phyloP scores from a whole-genome alignment of 257 asterid species.

The Solanum bukasovii region DNA sequence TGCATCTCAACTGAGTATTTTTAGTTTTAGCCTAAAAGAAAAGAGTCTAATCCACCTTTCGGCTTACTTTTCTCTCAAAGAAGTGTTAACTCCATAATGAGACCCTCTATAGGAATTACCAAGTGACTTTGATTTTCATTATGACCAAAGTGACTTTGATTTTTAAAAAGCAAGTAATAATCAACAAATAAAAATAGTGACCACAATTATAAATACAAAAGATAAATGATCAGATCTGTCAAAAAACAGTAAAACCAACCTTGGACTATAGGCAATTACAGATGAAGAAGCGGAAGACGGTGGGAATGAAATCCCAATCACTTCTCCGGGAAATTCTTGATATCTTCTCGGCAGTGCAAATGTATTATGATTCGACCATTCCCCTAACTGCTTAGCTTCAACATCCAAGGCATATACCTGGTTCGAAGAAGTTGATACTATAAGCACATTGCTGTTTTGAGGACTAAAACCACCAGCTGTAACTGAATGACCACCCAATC shows the following conservation, averaged over 20 bases:
- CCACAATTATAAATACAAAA: neutral
- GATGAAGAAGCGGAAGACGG: conserved; percentile 69
- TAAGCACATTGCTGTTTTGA: conserved; percentile 56
- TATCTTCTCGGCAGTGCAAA: conserved; percentile 74
- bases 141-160: neutral
- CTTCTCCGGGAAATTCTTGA: conserved; percentile 99
- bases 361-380: conserved; percentile 77
- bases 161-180: neutral
- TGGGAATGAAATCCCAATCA: conserved; percentile 81
- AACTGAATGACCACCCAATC: conserved; percentile 90
- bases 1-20: neutral
- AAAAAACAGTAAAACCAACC: conserved; percentile 24
- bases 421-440: conserved; percentile 80
- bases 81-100: neutral
- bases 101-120: neutral
- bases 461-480: conserved; percentile 93
- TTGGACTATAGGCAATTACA: conserved; percentile 79
- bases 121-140: neutral
- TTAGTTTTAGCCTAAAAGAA: neutral
- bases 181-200: neutral
- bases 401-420: conserved; percentile 91
- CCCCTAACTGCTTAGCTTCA: conserved; percentile 89
- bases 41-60: neutral
- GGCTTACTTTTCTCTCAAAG: neutral
- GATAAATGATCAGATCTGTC: neutral